These are phyloP conservation scores for Podaxis rugospora DNA, from an alignment of 768 basidiomycete species.

Conservation along the genomic window DNA sequence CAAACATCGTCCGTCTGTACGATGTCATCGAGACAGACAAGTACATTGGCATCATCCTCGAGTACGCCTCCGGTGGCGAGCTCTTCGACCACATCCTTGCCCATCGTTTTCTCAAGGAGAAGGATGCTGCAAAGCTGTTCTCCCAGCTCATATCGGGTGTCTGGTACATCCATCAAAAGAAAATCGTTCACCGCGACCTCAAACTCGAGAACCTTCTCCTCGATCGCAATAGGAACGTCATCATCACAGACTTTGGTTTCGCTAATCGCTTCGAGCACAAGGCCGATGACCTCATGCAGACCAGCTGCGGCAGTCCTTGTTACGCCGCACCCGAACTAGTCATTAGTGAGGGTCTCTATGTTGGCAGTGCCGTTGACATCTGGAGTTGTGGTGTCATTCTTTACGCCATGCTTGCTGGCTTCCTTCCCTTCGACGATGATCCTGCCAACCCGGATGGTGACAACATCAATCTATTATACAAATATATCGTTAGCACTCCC, in stretches of 20 bases:
- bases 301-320: slow-evolving; percentile 94
- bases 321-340: slow-evolving; percentile 98
- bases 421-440: slow-evolving; percentile 99
- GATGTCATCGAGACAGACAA: slow-evolving; percentile 99
- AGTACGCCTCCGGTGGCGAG: slow-evolving; percentile 97
- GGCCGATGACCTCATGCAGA: slow-evolving; percentile 95
- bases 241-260: slow-evolving; percentile 99
- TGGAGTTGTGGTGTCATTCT: slow-evolving; percentile 96
- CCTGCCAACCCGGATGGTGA: slow-evolving; percentile 98
- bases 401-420: slow-evolving; percentile 95
- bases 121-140: slow-evolving; percentile 92
- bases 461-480: slow-evolving; percentile 98
- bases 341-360: slow-evolving; percentile 94
- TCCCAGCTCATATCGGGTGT: slow-evolving; percentile 98
- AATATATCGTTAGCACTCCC: slow-evolving; percentile 96
- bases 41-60: slow-evolving; percentile 98
- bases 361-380: slow-evolving; percentile 96
- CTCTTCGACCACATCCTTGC: slow-evolving; percentile 99
- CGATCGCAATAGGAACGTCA: slow-evolving; percentile 95
- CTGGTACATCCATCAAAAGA: slow-evolving; percentile 98
- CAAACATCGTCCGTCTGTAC: slow-evolving; percentile 96
- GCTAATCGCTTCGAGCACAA: slow-evolving; percentile 96
- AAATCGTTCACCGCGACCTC: slow-evolving; percentile 98
- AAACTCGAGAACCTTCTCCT: slow-evolving; percentile 98
- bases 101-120: slow-evolving; percentile 92